These are phyloP conservation scores for Trametes coccinea DNA, from an alignment of 768 basidiomycete genomes.

Conservation along the genomic window DNA sequence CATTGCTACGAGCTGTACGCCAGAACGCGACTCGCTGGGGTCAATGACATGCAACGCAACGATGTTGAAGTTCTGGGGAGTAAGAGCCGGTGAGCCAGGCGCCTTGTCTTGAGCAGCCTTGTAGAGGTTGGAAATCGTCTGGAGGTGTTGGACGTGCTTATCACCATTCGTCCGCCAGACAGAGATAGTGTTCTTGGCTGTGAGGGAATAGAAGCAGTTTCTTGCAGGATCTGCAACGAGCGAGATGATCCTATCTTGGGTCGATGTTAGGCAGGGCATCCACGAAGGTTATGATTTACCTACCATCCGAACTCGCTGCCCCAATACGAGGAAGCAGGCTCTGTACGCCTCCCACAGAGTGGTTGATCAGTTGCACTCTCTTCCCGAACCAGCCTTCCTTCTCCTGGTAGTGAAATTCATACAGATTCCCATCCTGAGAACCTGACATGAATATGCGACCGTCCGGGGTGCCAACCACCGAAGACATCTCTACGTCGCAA, in stretches of 20 bases:
- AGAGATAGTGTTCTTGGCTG: slow-evolving; percentile 62
- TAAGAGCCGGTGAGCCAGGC: slow-evolving; percentile 72
- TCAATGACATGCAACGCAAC: slow-evolving; percentile 69
- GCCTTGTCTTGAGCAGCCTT: slow-evolving; percentile 81
- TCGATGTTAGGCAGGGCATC: slow-evolving; percentile 4
- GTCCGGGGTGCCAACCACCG: slow-evolving; percentile 73
- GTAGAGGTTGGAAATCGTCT: slow-evolving; percentile 72
- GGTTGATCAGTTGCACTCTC: slow-evolving; percentile 81
- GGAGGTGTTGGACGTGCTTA: slow-evolving; percentile 68
- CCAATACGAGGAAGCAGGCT: slow-evolving; percentile 80
- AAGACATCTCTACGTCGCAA: slow-evolving; percentile 83
- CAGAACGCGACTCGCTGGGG: slow-evolving; percentile 63
- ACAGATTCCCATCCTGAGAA: slow-evolving; percentile 81
- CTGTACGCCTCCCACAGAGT: slow-evolving; percentile 76
- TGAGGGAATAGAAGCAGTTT: slow-evolving; percentile 78
- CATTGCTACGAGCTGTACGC: slow-evolving; percentile 76
- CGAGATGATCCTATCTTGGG: slow-evolving; percentile 66
- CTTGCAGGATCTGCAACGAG: slow-evolving; percentile 68
- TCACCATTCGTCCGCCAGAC: slow-evolving; percentile 65
- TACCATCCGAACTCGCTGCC: slow-evolving; percentile 64
- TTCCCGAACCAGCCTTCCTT: slow-evolving; percentile 93
- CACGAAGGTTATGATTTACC: slow-evolving; percentile 5
- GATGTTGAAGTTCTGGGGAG: slow-evolving; percentile 69
- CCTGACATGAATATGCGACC: slow-evolving; percentile 94
- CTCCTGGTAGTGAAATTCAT: slow-evolving; percentile 90